A percentile compares a stretch with the other conserved stretches of the same genome.
These are phyloP conservation scores for Westerdykella aurantiaca DNA, from an alignment of 2,329 filamentous ascomycete genomes.

Conservation along the genomic window DNA sequence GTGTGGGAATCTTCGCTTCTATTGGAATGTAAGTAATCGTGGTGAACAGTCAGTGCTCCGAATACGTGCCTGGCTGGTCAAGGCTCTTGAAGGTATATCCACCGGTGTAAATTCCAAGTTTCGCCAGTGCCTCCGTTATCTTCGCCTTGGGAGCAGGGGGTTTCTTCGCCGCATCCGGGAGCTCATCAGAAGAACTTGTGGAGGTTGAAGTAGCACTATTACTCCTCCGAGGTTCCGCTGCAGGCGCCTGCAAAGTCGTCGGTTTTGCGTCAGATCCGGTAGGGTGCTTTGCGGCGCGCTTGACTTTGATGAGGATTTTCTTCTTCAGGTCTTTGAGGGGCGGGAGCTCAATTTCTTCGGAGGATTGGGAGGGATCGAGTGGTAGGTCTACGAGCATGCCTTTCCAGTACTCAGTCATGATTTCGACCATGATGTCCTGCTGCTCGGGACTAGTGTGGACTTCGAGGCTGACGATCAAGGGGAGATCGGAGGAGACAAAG, in stretches of 20 bases:
- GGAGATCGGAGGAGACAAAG: constrained; percentile 67
- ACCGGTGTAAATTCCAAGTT: constrained; percentile 77
- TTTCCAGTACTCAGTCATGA: constrained; percentile 86
- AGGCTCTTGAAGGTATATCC: constrained; percentile 76
- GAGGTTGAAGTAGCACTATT: constrained; percentile 17
- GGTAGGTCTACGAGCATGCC: constrained; percentile 64
- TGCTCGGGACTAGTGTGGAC: constrained; percentile 78
- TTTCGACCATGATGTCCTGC: constrained; percentile 86
- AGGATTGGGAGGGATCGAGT: constrained; percentile 19
- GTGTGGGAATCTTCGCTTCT: constrained; percentile 51
- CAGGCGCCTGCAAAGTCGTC: constrained; percentile 24
- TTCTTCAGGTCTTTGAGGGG: constrained; percentile 58
- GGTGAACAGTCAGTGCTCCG: not conserved
- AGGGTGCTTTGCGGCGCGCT: constrained; percentile 40
- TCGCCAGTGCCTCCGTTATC: constrained; percentile 67
- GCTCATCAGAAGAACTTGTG: constrained; percentile 36
- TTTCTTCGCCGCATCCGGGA: constrained; percentile 41
- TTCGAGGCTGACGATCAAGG: constrained; percentile 87
- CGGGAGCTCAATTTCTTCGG: constrained; percentile 60
- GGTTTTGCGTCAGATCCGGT: constrained; percentile 20
- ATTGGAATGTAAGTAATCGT: not conserved
- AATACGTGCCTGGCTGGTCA: constrained; percentile 53
- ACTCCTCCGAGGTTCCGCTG: constrained; percentile 17
- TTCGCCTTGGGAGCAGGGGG: constrained; percentile 48
- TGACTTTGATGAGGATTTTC: constrained; percentile 63